A percentile compares a stretch with the other conserved stretches of the same genome.
These are phyloP conservation scores for Aspergillus cristatus DNA, from an alignment of 495 filamentous ascomycete genomes.

Conservation along the genomic window DNA sequence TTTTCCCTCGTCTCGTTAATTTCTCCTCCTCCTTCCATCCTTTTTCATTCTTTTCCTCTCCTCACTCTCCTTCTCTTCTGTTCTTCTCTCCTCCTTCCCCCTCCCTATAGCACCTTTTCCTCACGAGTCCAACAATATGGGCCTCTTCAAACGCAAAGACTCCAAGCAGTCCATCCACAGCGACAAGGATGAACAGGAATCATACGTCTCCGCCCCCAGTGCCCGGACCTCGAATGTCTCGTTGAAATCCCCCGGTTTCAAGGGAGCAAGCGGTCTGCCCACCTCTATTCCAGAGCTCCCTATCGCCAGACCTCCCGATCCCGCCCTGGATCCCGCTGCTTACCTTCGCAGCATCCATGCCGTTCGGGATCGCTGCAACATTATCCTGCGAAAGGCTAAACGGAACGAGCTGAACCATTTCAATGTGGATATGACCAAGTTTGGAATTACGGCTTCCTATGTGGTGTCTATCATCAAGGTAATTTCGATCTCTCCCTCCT, in stretches of 20 bases:
- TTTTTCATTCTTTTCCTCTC: constrained; percentile 4
- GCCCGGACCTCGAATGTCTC: constrained; percentile 46
- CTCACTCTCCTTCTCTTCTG: constrained; percentile 1
- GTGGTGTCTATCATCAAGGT: constrained; percentile 97
- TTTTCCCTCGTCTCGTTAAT: not conserved
- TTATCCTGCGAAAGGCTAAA: constrained; percentile 70
- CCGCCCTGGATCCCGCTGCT: constrained; percentile 78
- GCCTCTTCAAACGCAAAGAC: constrained; percentile 55
- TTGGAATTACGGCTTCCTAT: constrained; percentile 80
- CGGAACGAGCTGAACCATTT: constrained; percentile 79
- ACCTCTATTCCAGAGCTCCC: constrained; percentile 53
- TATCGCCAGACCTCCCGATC: constrained; percentile 80
- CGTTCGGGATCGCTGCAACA: constrained; percentile 66
- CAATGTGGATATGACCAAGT: constrained; percentile 82
- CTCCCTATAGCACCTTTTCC: constrained; percentile 1
- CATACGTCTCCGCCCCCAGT: constrained; percentile 40
- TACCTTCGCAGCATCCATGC: constrained; percentile 88
- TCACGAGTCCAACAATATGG: constrained; percentile 39
- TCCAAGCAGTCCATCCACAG: constrained; percentile 43
- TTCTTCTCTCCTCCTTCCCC: constrained; percentile 4
- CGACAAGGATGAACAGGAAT: constrained; percentile 37
- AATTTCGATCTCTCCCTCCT: constrained; percentile 7
- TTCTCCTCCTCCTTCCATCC: constrained; percentile 4
- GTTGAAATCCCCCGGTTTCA: constrained; percentile 44
- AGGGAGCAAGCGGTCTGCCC: constrained; percentile 27